A percentile compares a stretch with the other conserved stretches of the same genome.
phyloP scores from a whole-genome alignment of 768 basidiomycete genomes.

The Lentinula boryana region DNA sequence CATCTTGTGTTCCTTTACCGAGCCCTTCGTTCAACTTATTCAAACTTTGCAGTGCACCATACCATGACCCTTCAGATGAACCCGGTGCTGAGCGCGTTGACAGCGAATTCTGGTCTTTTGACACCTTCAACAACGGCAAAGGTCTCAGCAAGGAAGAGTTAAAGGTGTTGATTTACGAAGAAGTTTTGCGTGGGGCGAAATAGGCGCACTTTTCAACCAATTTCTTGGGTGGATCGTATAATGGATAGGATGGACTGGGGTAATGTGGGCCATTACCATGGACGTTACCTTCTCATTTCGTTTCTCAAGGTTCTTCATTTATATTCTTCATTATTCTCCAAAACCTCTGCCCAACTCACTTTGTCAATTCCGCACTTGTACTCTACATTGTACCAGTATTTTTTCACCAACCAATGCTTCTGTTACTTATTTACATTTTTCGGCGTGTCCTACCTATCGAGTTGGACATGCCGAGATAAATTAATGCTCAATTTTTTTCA shows the following conservation, averaged over 20 bases:
- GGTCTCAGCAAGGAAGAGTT: slow-evolving; percentile 6
- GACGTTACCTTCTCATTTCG: neutral
- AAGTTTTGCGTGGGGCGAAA: slow-evolving; percentile 1
- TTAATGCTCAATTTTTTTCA: neutral
- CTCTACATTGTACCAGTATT: neutral
- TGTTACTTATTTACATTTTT: neutral
- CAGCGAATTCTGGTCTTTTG: slow-evolving; percentile 5
- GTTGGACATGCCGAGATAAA: neutral
- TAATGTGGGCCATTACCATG: neutral
- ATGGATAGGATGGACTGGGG: neutral
- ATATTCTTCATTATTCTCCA: neutral
- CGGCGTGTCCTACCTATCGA: neutral
- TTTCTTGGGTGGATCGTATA: neutral
- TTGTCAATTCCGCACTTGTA: neutral
- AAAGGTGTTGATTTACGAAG: slow-evolving; percentile 3
- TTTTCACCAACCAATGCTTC: neutral
- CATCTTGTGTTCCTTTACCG: slow-evolving; percentile 11
- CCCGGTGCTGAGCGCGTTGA: slow-evolving; percentile 7
- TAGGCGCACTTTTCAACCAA: neutral
- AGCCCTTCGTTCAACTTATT: neutral
- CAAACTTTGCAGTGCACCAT: neutral
- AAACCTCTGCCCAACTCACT: neutral
- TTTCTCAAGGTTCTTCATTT: neutral
- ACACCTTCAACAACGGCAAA: slow-evolving; percentile 4
- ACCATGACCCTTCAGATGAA: slow-evolving; percentile 5